Conservation (phyloP, 169 alveolate genomes). For the Eimeria mitis region DNA sequence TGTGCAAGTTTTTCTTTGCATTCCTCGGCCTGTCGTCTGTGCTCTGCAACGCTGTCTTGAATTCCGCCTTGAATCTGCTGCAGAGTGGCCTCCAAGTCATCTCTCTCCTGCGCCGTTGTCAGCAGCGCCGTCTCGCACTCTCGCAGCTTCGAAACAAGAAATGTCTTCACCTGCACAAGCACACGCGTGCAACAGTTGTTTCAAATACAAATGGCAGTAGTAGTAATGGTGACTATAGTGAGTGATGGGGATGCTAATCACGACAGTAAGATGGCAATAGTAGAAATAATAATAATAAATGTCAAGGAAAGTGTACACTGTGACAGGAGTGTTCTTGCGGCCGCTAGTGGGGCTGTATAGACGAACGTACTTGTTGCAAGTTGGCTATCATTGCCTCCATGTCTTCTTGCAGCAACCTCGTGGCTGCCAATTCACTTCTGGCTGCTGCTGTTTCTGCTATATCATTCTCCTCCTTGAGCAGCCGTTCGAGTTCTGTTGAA, state of each 20-base stretch:
- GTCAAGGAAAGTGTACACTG: no score
- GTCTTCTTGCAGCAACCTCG: slow-evolving; percentile 62
- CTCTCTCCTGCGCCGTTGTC: slow-evolving; percentile 78
- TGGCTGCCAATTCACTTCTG: not conserved
- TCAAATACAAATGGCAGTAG: not conserved
- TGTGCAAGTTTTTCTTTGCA: not conserved
- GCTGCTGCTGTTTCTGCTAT: slow-evolving; percentile 24
- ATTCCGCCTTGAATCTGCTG: slow-evolving; percentile 71
- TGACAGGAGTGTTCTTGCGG: not conserved
- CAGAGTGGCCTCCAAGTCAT: slow-evolving; percentile 70
- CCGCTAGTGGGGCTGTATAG: not conserved
- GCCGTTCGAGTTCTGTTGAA: slow-evolving; percentile 74
- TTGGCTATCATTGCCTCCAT: slow-evolving; percentile 77
- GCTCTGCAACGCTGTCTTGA: slow-evolving; percentile 54
- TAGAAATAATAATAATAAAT: not conserved
- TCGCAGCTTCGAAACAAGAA: slow-evolving; percentile 72
- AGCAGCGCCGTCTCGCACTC: slow-evolving; percentile 82
- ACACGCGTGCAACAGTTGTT: not conserved
- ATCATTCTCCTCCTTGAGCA: slow-evolving; percentile 46
- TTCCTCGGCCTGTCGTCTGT: slow-evolving; percentile 2
- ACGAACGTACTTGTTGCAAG: slow-evolving; percentile 41
- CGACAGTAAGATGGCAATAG: no score
- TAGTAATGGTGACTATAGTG: not conserved
- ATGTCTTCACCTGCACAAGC: slow-evolving; percentile 64
- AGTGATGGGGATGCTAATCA: no score